phyloP scores from a whole-genome alignment of 768 basidiomycete species.

The Tylopilus plumbeoviolaceoides region DNA sequence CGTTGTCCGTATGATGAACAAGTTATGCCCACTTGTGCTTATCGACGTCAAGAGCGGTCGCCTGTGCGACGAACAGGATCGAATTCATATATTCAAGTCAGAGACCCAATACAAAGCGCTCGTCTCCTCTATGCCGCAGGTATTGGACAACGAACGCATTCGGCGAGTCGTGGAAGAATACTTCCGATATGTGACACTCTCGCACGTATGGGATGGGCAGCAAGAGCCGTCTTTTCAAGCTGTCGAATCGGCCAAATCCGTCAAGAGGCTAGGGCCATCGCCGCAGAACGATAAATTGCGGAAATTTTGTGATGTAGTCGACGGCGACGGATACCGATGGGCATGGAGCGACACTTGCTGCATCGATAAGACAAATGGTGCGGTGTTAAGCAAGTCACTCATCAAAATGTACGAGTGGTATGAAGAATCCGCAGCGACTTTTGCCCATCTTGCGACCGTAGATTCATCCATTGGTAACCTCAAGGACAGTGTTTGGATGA shows the following conservation, averaged over 20 bases:
- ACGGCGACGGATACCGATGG: slow-evolving; percentile 9
- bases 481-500: slow-evolving; percentile 5
- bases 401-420: background rate
- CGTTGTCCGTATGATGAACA: background rate
- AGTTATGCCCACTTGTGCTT: background rate
- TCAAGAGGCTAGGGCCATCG: background rate
- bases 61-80: background rate
- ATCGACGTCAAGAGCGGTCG: background rate
- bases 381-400: background rate
- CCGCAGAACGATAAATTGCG: background rate
- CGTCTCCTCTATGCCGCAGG: background rate
- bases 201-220: background rate
- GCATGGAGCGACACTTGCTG: background rate
- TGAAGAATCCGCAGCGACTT: background rate
- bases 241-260: background rate
- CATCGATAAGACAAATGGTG: background rate
- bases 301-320: slow-evolving; percentile 2
- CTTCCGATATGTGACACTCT: slow-evolving; percentile 9
- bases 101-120: background rate
- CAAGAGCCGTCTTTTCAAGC: background rate
- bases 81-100: background rate
- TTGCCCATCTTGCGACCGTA: background rate
- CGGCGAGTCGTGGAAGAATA: background rate
- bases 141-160: background rate
- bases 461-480: background rate